These are phyloP conservation scores for Trichoderma aggressivum DNA, from an alignment of 2,329 filamentous ascomycete species.

Conservation along the genomic window DNA sequence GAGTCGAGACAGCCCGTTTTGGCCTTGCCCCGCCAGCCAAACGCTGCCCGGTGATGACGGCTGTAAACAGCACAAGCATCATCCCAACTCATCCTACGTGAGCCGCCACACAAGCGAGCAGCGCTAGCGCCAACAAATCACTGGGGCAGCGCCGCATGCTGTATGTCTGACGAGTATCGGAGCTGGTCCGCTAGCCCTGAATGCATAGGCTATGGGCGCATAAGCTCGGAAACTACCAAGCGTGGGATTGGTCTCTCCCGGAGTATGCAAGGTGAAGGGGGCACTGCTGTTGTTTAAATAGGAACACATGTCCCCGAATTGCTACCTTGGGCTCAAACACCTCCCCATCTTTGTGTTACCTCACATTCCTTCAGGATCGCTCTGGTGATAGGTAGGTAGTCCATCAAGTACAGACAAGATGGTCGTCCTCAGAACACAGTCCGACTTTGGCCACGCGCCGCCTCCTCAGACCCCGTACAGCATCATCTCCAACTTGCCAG, in stretches of 20 bases:
- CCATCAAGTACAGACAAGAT: constrained; percentile 23
- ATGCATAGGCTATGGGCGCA: not conserved
- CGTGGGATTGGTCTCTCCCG: not conserved
- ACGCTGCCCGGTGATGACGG: not conserved
- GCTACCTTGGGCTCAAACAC: not conserved
- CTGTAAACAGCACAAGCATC: not conserved
- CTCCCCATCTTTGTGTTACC: not conserved
- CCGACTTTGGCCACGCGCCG: constrained; percentile 43
- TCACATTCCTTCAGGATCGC: not conserved
- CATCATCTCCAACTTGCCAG: constrained; percentile 44
- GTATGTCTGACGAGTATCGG: not conserved
- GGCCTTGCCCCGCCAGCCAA: not conserved
- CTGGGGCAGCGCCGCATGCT: not conserved
- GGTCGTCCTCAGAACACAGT: constrained; percentile 37
- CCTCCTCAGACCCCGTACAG: constrained; percentile 47
- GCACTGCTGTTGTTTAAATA: not conserved
- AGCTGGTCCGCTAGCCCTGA: not conserved
- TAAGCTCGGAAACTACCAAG: not conserved
- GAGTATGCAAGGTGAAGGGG: not conserved
- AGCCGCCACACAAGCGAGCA: not conserved
- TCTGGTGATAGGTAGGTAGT: not conserved
- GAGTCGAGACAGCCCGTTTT: not conserved
- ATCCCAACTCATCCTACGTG: not conserved
- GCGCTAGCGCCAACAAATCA: not conserved
- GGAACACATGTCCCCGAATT: not conserved